Evolutionary conservation across 805 yeast genomes (phyloP).

Genomic region (Kregervanrija pseudodelftensis): DNA sequence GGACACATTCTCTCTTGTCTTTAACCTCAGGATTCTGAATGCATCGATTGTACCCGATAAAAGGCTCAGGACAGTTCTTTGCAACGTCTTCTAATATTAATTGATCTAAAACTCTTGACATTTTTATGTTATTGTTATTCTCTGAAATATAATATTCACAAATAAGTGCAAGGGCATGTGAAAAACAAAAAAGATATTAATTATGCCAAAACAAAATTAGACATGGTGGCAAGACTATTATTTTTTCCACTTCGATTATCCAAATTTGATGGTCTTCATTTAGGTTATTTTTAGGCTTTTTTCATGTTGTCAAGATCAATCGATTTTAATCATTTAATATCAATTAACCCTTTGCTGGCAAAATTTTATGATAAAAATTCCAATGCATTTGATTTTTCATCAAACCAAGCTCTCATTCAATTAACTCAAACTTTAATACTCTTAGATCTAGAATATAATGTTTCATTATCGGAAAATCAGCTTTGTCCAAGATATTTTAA

Average conservation of each 20-base stretch:
- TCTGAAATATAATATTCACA: no score
- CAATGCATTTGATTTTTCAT: conserved; percentile 15
- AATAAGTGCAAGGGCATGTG: no score
- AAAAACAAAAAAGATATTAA: no score
- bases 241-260: not conserved
- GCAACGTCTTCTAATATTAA: conserved; percentile 75
- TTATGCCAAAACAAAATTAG: not conserved
- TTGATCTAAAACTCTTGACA: conserved; percentile 57
- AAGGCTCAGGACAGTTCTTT: conserved; percentile 64
- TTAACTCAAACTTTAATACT: conserved; percentile 17
- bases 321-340: conserved; percentile 1
- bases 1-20: conserved; percentile 41
- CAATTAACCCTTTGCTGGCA: conserved; percentile 11
- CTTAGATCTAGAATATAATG: conserved; percentile 11
- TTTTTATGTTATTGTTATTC: conserved; percentile 9
- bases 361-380: conserved; percentile 8
- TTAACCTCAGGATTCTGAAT: conserved; percentile 46
- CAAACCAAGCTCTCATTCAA: conserved; percentile 16
- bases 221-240: not conserved
- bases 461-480: conserved; percentile 11
- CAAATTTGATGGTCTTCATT: no score
- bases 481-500: conserved; percentile 29
- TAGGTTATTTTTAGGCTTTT: no score
- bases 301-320: conserved; percentile 3
- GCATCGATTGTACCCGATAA: conserved; percentile 68